Percentiles rank a stretch among this genome's conserved stretches.
Evolutionary conservation across 805 yeast genomes (phyloP).

Genomic region (Naumovozyma baii): DNA sequence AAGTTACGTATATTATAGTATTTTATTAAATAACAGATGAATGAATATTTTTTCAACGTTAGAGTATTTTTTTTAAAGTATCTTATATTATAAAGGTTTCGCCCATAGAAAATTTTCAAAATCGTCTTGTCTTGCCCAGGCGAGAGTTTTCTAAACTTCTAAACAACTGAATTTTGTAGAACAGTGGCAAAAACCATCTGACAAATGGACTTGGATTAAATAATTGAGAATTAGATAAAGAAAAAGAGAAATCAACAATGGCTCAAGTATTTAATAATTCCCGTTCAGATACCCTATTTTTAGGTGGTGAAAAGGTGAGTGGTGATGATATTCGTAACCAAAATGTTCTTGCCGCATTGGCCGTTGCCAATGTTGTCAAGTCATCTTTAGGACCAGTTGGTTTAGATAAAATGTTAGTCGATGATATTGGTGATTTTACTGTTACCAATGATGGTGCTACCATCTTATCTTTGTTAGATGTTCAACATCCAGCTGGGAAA

Average conservation of each 20-base stretch:
- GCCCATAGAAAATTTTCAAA: too few species aligned
- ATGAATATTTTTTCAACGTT: background rate
- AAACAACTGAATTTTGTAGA: too few species aligned
- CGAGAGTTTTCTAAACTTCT: too few species aligned
- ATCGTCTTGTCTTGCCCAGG: too few species aligned
- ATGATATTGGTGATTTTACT: slow-evolving; percentile 97
- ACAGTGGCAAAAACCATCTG: background rate
- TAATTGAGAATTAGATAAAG: background rate
- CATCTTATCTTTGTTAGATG: slow-evolving; percentile 79
- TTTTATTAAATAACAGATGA: too few species aligned
- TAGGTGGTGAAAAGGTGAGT: slow-evolving; percentile 91
- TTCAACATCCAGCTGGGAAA: slow-evolving; percentile 98
- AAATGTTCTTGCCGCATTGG: slow-evolving; percentile 87
- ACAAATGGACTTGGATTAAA: too few species aligned
- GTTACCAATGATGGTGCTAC: slow-evolving; percentile 99
- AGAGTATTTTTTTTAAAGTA: background rate
- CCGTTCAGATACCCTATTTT: slow-evolving; percentile 85
- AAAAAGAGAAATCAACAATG: slow-evolving; percentile 26
- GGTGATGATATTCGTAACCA: slow-evolving; percentile 96
- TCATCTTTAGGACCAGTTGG: slow-evolving; percentile 98
- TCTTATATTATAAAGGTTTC: too few species aligned
- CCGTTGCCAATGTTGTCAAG: slow-evolving; percentile 71
- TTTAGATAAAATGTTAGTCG: slow-evolving; percentile 95
- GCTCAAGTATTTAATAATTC: slow-evolving; percentile 64
- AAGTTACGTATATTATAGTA: background rate